Percentiles rank a stretch among this genome's conserved stretches.
These are phyloP conservation scores for Misopates orontium DNA, from an alignment of 257 asterid genomes.

Conservation along the genomic window DNA sequence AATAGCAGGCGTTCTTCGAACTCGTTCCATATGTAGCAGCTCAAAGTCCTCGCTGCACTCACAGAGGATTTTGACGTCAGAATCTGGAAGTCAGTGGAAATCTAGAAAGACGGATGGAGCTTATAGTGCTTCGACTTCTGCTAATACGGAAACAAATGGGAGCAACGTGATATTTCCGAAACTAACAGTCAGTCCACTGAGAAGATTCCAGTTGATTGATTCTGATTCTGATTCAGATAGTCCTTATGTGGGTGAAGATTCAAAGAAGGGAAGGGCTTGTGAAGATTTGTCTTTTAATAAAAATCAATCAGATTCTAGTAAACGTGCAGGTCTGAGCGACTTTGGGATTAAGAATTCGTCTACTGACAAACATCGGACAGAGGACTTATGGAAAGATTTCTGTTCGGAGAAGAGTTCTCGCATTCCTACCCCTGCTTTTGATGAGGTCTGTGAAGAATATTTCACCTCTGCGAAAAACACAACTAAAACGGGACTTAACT, in stretches of 20 bases:
- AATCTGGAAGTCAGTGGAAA: conserved; percentile 41
- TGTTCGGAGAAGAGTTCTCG: conserved; percentile 41
- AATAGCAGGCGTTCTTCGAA: conserved; percentile 42
- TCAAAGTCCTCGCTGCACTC: conserved; percentile 64
- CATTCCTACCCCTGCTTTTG: conserved; percentile 81
- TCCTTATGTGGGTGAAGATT: conserved; percentile 40
- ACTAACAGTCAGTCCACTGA: conserved; percentile 69
- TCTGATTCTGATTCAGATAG: conserved; percentile 78
- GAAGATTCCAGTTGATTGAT: conserved; percentile 85
- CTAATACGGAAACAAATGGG: conserved; percentile 30
- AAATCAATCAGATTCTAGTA: conserved; percentile 27
- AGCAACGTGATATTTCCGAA: conserved; percentile 44
- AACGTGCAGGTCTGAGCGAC: conserved; percentile 28
- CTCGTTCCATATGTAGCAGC: conserved; percentile 62
- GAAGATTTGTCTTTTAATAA: conserved; percentile 33
- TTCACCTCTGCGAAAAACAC: conserved; percentile 50
- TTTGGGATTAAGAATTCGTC: conserved; percentile 35
- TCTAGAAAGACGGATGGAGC: conserved; percentile 41
- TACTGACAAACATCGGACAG: conserved; percentile 31
- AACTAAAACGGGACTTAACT: conserved; percentile 28
- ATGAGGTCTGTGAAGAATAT: conserved; percentile 77
- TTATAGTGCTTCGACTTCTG: conserved; percentile 43
- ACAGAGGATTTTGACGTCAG: conserved; percentile 46
- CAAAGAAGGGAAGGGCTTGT: conserved; percentile 26
- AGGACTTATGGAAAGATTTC: conserved; percentile 74